Evolutionary conservation across 345 rosid genomes (phyloP).

Genomic region (Kernera saxatilis): DNA sequence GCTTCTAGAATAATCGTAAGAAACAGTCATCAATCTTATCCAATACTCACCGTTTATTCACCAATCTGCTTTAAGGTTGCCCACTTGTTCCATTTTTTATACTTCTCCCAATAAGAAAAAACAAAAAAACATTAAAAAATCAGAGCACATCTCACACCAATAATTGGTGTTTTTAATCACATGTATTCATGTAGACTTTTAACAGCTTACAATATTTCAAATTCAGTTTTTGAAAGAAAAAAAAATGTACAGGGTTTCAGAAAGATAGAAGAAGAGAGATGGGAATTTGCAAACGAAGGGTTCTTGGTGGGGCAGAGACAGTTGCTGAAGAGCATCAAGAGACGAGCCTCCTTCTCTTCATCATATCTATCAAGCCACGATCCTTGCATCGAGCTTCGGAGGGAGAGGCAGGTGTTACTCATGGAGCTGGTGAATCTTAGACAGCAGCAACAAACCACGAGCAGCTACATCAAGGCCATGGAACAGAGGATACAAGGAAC

Average conservation of each 20-base stretch:
- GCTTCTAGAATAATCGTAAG: neutral
- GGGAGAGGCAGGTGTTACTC: constrained; percentile 56
- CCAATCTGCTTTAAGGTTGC: constrained; percentile 19
- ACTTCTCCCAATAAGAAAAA: neutral
- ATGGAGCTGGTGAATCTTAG: constrained; percentile 67
- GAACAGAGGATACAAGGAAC: constrained; percentile 62
- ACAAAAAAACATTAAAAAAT: no score
- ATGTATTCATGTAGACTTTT: no score
- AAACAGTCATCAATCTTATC: constrained; percentile 14
- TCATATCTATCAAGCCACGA: constrained; percentile 2
- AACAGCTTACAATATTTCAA: no score
- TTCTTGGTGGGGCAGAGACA: constrained; percentile 86
- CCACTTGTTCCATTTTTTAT: constrained; percentile 22
- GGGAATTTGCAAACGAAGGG: constrained; percentile 98
- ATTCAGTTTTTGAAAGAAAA: neutral
- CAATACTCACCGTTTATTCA: neutral
- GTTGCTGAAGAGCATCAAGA: constrained; percentile 57
- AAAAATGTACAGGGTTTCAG: constrained; percentile 83
- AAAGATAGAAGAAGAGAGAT: constrained; percentile 91
- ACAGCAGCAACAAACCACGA: constrained; percentile 64
- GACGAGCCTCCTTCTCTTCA: constrained; percentile 34
- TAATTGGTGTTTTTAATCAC: constrained; percentile 3
- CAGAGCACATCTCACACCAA: constrained; percentile 8
- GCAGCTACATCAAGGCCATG: constrained; percentile 46
- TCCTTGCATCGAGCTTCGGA: constrained; percentile 53